Evolutionary conservation across 148 eudicot species (phyloP).

Genomic region (Nyssa sinensis): DNA sequence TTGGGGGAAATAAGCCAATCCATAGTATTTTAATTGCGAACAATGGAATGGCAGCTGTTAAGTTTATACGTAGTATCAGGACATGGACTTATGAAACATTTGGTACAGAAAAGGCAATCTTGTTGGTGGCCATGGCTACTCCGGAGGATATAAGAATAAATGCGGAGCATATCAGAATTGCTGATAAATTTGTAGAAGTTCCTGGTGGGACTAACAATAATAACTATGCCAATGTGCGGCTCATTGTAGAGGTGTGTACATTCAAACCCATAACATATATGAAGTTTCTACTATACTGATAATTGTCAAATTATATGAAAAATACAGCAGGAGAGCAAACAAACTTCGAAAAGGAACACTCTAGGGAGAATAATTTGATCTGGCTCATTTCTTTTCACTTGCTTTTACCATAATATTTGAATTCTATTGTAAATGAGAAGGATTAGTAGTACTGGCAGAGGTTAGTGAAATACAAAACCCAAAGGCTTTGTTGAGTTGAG

Average conservation of each 20-base stretch:
- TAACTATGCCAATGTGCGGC: conserved; percentile 98
- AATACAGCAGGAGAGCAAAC: too few species aligned
- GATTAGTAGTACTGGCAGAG: too few species aligned
- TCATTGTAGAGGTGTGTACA: conserved; percentile 81
- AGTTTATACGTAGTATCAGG: conserved; percentile 89
- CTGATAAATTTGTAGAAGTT: conserved; percentile 97
- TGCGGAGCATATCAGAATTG: conserved; percentile 96
- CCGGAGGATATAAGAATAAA: conserved; percentile 99
- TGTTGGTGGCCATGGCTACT: conserved; percentile 98
- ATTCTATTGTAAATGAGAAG: too few species aligned
- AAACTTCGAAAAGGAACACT: too few species aligned
- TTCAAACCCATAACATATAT: background rate
- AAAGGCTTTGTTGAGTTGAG: too few species aligned
- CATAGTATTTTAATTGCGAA: conserved; percentile 93
- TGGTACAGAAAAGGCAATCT: conserved; percentile 93
- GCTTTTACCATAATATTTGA: too few species aligned
- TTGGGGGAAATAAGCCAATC: conserved; percentile 81
- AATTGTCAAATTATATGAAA: background rate
- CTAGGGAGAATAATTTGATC: too few species aligned
- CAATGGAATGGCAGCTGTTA: conserved; percentile 99
- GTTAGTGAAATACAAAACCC: too few species aligned
- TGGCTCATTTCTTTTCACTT: too few species aligned
- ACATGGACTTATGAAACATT: conserved; percentile 97
- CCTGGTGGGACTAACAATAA: conserved; percentile 99
- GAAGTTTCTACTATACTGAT: background rate